phyloP scores from a whole-genome alignment of 768 basidiomycete genomes.

The Galerina marginata region DNA sequence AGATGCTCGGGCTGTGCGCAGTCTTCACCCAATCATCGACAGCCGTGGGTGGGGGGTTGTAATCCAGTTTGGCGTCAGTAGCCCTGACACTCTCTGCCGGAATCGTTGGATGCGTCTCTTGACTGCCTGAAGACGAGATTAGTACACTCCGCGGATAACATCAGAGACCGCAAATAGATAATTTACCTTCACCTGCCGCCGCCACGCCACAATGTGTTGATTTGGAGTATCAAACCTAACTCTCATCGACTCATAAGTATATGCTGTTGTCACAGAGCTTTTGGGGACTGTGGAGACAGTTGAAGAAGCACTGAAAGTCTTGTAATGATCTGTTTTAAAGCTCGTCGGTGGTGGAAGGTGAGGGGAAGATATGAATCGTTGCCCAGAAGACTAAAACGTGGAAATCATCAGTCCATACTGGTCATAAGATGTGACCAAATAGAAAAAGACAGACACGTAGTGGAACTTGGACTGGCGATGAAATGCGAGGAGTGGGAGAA shows the following conservation, averaged over 20 bases:
- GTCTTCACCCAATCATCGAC: slow-evolving; percentile 11
- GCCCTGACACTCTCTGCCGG: slow-evolving; percentile 8
- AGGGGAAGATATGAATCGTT: background rate
- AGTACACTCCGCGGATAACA: background rate
- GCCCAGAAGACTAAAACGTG: background rate
- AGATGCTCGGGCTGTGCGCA: background rate
- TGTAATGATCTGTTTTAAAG: slow-evolving; percentile 5
- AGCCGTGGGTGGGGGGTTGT: slow-evolving; percentile 17
- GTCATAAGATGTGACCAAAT: background rate
- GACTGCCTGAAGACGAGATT: slow-evolving; percentile 4
- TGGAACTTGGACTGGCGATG: background rate
- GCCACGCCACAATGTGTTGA: slow-evolving; percentile 7
- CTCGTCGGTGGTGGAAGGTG: background rate
- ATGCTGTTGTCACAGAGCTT: background rate
- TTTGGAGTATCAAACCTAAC: slow-evolving; percentile 22
- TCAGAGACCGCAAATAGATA: background rate
- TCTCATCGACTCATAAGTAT: slow-evolving; percentile 15
- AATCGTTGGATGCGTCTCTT: slow-evolving; percentile 11
- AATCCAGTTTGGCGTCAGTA: slow-evolving; percentile 15
- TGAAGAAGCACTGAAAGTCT: slow-evolving; percentile 8
- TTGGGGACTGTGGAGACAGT: background rate
- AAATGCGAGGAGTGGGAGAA: background rate
- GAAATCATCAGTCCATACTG: background rate
- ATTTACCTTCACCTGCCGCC: slow-evolving; percentile 14
- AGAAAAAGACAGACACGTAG: background rate